A percentile compares a stretch with the other conserved stretches of the same genome.
Conservation (phyloP, 208 protist species). For the Wallacemonas sp. region DNA sequence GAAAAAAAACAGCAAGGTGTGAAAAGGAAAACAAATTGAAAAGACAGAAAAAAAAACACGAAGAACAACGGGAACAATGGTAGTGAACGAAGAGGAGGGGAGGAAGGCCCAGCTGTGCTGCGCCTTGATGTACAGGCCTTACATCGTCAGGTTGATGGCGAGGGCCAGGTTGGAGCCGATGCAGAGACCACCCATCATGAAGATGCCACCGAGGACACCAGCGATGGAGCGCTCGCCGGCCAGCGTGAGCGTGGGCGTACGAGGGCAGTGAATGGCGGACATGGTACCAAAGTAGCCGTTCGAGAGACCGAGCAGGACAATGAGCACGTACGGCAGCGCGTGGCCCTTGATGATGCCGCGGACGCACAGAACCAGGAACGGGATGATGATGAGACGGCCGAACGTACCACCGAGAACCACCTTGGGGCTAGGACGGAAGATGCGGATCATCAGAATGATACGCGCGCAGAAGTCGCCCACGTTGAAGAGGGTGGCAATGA, state of each 20-base stretch:
- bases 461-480: conserved; percentile 58
- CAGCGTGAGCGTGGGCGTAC: conserved; percentile 37
- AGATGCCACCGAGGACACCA: conserved; percentile 40
- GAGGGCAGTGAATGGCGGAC: conserved; percentile 63
- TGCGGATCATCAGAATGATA: conserved; percentile 41
- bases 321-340: conserved; percentile 57
- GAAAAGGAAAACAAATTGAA: neutral
- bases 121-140: neutral
- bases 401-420: conserved; percentile 48
- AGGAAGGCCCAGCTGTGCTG: neutral
- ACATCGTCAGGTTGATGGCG: conserved; percentile 41
- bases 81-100: neutral
- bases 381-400: conserved; percentile 50
- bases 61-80: neutral
- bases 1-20: neutral
- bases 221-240: conserved; percentile 70
- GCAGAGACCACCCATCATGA: conserved; percentile 56
- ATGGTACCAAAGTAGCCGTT: conserved; percentile 82
- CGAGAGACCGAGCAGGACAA: conserved; percentile 48
- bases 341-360: conserved; percentile 40
- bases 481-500: conserved; percentile 65
- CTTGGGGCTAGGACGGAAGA: conserved; percentile 39
- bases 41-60: neutral
- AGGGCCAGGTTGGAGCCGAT: conserved; percentile 53
- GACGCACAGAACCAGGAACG: conserved; percentile 65